Evolutionary conservation across 2,329 filamentous ascomycete species (phyloP).

Genomic region (Purpureocillium takamizusanense): DNA sequence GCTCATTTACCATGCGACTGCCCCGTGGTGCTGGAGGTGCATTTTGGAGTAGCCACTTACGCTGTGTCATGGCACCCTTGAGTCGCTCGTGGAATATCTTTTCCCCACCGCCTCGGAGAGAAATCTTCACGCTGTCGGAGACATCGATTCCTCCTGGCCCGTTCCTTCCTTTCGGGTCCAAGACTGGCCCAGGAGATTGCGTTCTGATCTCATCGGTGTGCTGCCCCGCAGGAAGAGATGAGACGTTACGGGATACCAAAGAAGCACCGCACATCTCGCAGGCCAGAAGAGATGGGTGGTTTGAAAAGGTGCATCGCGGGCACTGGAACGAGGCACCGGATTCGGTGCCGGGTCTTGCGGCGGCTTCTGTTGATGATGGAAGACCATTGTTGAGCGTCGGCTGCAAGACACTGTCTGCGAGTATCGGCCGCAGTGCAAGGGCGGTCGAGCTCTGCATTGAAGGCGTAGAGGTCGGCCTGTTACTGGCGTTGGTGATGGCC

Average conservation of each 20-base stretch:
- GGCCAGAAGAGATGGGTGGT: constrained; percentile 74
- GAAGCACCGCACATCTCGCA: constrained; percentile 90
- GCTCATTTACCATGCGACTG: constrained; percentile 26
- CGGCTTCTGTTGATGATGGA: not conserved
- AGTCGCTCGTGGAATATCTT: constrained; percentile 85
- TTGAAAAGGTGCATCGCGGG: constrained; percentile 85
- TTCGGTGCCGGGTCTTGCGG: constrained; percentile 4
- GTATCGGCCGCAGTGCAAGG: not conserved
- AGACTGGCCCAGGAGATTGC: constrained; percentile 71
- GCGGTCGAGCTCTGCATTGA: not conserved
- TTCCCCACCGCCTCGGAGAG: constrained; percentile 81
- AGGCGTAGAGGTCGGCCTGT: constrained; percentile 26
- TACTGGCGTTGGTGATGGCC: constrained; percentile 65
- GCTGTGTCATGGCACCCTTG: constrained; percentile 78
- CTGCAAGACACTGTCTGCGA: not conserved
- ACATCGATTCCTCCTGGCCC: constrained; percentile 39
- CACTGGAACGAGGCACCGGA: constrained; percentile 50
- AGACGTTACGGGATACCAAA: constrained; percentile 25
- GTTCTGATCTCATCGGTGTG: constrained; percentile 36
- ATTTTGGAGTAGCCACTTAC: constrained; percentile 89
- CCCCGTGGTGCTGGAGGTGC: constrained; percentile 78
- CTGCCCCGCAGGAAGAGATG: too few relatives aligned
- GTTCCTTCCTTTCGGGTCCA: constrained; percentile 26
- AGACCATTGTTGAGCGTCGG: not conserved
- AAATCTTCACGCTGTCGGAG: constrained; percentile 76